These are phyloP conservation scores for Paecilomyces variotii DNA, from an alignment of 2,329 filamentous ascomycete species.

Conservation along the genomic window DNA sequence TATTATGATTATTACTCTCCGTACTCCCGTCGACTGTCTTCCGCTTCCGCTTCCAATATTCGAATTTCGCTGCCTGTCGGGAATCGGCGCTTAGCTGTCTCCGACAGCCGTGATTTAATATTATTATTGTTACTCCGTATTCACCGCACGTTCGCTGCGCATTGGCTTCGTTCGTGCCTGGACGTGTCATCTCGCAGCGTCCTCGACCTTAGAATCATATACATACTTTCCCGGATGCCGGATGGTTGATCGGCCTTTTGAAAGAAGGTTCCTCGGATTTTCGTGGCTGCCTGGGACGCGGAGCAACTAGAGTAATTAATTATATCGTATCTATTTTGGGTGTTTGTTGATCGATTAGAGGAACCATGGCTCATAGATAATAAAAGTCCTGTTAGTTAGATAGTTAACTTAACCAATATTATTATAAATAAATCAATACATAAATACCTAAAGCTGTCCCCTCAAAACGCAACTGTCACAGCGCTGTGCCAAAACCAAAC, in stretches of 20 bases:
- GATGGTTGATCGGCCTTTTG: background rate
- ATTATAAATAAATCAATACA: background rate
- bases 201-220: background rate
- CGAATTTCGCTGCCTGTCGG: background rate
- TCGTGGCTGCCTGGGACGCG: too few relatives aligned
- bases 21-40: background rate
- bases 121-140: background rate
- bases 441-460: background rate
- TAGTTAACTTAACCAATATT: too few relatives aligned
- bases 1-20: too few relatives aligned
- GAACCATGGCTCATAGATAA: too few relatives aligned
- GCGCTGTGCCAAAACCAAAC: background rate
- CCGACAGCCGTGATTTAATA: background rate
- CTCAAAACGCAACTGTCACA: background rate
- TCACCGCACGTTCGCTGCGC: background rate
- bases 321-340: too few relatives aligned
- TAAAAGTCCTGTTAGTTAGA: too few relatives aligned
- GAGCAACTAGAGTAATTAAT: too few relatives aligned
- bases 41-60: background rate
- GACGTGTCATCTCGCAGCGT: background rate
- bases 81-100: background rate
- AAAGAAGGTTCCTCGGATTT: too few relatives aligned
- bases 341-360: too few relatives aligned
- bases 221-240: background rate
- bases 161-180: background rate